A percentile compares a stretch with the other conserved stretches of the same genome.
Conservation (phyloP, 345 rosid species). For the Trapa bicornis region DNA sequence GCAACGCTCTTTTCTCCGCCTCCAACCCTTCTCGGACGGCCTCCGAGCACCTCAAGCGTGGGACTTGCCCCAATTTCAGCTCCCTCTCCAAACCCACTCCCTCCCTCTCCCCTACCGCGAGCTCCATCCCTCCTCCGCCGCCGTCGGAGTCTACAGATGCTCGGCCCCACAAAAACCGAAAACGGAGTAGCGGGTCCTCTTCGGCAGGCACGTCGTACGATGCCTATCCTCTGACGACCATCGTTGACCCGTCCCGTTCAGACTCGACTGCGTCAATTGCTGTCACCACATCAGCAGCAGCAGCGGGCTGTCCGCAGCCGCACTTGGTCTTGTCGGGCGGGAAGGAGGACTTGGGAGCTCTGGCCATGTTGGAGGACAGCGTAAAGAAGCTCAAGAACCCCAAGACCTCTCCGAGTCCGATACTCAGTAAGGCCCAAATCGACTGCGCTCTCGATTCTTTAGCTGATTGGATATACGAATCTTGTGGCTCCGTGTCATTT, state of each 20-base stretch:
- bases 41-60: conserved; percentile 96
- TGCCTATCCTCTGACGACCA: conserved; percentile 25
- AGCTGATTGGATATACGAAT: conserved; percentile 93
- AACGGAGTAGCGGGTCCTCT: conserved; percentile 26
- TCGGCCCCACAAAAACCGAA: conserved; percentile 25
- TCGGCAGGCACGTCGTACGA: background rate
- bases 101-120: conserved; percentile 36
- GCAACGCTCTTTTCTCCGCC: conserved; percentile 97
- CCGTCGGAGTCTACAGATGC: conserved; percentile 9
- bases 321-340: conserved; percentile 92
- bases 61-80: conserved; percentile 86
- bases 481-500: conserved; percentile 83
- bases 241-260: conserved; percentile 67
- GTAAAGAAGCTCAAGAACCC: conserved; percentile 94
- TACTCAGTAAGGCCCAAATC: conserved; percentile 68
- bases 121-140: conserved; percentile 1
- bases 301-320: conserved; percentile 22
- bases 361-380: conserved; percentile 94
- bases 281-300: background rate
- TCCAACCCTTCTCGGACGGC: conserved; percentile 98
- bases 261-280: conserved; percentile 12
- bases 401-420: conserved; percentile 63
- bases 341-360: conserved; percentile 77
- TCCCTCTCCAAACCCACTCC: conserved; percentile 53
- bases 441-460: conserved; percentile 64